Evolutionary conservation across 2,329 filamentous ascomycete species (phyloP), one percentile per base, ranked within the genome.

Genomic region (Aulographum hederae): DNA sequence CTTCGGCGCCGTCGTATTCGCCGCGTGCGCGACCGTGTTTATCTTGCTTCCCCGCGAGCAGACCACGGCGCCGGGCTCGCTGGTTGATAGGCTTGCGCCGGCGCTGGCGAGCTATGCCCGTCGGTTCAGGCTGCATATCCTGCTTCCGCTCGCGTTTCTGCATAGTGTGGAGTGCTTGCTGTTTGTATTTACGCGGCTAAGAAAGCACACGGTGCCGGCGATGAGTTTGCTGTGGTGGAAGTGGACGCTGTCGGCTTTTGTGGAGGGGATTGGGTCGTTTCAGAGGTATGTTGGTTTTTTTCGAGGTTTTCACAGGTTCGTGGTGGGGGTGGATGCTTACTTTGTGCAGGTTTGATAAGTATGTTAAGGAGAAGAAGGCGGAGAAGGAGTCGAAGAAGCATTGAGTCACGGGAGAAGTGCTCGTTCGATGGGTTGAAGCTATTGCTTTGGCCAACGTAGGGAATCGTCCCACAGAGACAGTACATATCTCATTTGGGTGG

Each of bases 161-260:
- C 86, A 94, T 52, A 15, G 61, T 0, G 36, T 51, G 3, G 86
- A 94, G 58, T 54, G 62, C n/a, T 53, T 54, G 28, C 34, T 53
- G 16, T 57, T 73, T 49, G 52, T 52, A 10, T 25, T 25, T n/a
- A 52, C 43, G 32, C 58, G 59, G 38, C 45, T 73, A 46, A 48
- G 47, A 33, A 62, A 49, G 37, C 58, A 72, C 49, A 60, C 59
- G n/a, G 57, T 73, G 31, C 58, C 57, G 17, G 37, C 57, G 25
- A 47, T 59, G 15, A 61, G 60, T 30, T 38, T 40, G 4, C 32
- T 65, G 12, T 74, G 63, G 60, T 67, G 61, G 56, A 42, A 45
- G 18, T 74, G 69, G 69, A 43, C 61, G n/a, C 46, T 46, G 3
- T 60, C 56, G 28, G 57, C 51, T 33, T 58, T 67, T 28, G 48